Conservation (phyloP, 2,329 filamentous ascomycete genomes). For the Taxawa tesnikishii region DNA sequence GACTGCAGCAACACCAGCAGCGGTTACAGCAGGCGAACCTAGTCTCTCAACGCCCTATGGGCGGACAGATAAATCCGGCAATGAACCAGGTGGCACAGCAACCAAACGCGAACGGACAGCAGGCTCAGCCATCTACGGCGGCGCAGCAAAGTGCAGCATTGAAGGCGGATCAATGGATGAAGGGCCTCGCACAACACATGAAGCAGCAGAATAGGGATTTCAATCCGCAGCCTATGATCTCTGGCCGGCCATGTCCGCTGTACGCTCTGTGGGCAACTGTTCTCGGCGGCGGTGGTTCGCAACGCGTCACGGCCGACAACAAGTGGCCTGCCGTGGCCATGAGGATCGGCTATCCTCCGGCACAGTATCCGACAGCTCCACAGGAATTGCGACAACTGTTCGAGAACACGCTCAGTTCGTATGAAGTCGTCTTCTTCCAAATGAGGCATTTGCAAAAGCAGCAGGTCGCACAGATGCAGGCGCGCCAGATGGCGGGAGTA, state of each 20-base stretch:
- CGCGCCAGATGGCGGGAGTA: constrained; percentile 27
- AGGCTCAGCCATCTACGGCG: constrained; percentile 13
- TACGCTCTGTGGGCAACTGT: constrained; percentile 69
- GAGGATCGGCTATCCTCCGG: constrained; percentile 27
- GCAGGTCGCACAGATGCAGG: constrained; percentile 20
- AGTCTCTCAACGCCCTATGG: constrained; percentile 10
- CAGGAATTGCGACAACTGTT: constrained; percentile 61
- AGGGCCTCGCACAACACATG: constrained; percentile 69
- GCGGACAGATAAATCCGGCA: constrained; percentile 1
- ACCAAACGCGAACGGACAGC: constrained; percentile 13
- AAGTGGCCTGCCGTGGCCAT: constrained; percentile 62
- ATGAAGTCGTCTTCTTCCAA: constrained; percentile 57
- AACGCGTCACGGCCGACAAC: constrained; percentile 55
- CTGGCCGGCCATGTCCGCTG: constrained; percentile 61
- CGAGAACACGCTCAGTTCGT: constrained; percentile 61
- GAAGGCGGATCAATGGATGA: constrained; percentile 36
- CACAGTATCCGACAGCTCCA: constrained; percentile 47
- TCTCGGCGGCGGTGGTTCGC: constrained; percentile 65
- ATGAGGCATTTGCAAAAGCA: constrained; percentile 34
- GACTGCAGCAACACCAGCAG: constrained; percentile 64
- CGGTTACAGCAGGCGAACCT: constrained; percentile 35
- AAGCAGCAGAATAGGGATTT: constrained; percentile 58
- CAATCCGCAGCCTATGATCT: constrained; percentile 61
- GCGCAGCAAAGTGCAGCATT: constrained; percentile 8
- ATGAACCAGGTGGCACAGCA: constrained; percentile 6